A percentile compares a stretch with the other conserved stretches of the same genome.
phyloP scores from a whole-genome alignment of 2,329 filamentous ascomycete species.

The Colletotrichum horii region DNA sequence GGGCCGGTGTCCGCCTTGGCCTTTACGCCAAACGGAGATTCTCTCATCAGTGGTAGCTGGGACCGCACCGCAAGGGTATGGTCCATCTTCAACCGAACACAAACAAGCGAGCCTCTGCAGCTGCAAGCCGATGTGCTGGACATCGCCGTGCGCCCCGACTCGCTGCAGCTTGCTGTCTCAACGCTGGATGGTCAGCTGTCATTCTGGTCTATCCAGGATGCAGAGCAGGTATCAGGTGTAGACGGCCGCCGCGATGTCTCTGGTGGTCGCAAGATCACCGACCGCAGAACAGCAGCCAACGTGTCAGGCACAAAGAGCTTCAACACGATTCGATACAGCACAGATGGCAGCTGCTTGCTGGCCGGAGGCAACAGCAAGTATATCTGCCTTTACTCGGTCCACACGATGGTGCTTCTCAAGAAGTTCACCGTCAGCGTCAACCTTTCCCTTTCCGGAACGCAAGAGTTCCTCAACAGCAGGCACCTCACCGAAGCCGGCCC shows the following conservation, averaged over 20 bases:
- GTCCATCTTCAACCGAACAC: slow-evolving; percentile 92
- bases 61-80: slow-evolving; percentile 94
- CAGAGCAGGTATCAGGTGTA: slow-evolving; percentile 82
- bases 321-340: slow-evolving; percentile 85
- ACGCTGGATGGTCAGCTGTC: slow-evolving; percentile 92
- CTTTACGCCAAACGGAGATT: slow-evolving; percentile 85
- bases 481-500: slow-evolving; percentile 91
- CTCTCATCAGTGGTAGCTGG: slow-evolving; percentile 92
- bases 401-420: slow-evolving; percentile 87
- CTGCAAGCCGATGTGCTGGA: slow-evolving; percentile 89
- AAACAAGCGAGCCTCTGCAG: slow-evolving; percentile 93
- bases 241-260: slow-evolving; percentile 93
- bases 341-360: slow-evolving; percentile 88
- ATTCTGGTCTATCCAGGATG: slow-evolving; percentile 93
- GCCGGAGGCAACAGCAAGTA: slow-evolving; percentile 98
- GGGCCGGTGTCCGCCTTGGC: slow-evolving; percentile 88
- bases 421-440: slow-evolving; percentile 97
- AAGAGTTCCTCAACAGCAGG: slow-evolving; percentile 95
- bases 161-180: slow-evolving; percentile 87
- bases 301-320: slow-evolving; percentile 90
- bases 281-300: slow-evolving; percentile 91
- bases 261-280: slow-evolving; percentile 85
- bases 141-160: slow-evolving; percentile 88
- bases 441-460: slow-evolving; percentile 92
- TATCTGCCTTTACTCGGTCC: slow-evolving; percentile 96